Evolutionary conservation across 495 filamentous ascomycete genomes (phyloP).

Genomic region (Venustampulla echinocandica): DNA sequence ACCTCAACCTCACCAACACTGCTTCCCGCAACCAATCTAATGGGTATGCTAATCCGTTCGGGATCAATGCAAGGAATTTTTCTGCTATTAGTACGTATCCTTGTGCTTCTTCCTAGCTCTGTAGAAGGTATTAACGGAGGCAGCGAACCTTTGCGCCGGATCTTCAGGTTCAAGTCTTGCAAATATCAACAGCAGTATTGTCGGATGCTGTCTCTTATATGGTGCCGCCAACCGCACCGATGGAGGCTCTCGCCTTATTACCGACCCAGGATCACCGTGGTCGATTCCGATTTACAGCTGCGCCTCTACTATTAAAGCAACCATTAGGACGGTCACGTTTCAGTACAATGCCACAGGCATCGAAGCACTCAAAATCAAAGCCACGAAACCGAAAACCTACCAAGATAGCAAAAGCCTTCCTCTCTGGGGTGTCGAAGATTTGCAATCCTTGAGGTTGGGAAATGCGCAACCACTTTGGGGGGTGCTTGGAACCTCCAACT

Average conservation of each 20-base stretch:
- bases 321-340: slow-evolving; percentile 33
- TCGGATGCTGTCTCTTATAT: slow-evolving; percentile 29
- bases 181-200: slow-evolving; percentile 31
- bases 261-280: slow-evolving; percentile 29
- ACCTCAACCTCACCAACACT: background rate
- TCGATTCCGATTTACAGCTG: slow-evolving; percentile 31
- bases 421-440: slow-evolving; percentile 30
- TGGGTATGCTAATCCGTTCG: background rate
- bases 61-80: background rate
- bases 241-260: slow-evolving; percentile 19
- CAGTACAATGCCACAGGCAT: slow-evolving; percentile 24
- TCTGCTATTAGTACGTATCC: background rate
- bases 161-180: slow-evolving; percentile 23
- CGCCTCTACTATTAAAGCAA: slow-evolving; percentile 28
- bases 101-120: background rate
- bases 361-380: background rate
- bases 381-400: slow-evolving; percentile 21
- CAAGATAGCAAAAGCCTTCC: slow-evolving; percentile 12
- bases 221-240: slow-evolving; percentile 27
- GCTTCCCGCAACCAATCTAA: background rate
- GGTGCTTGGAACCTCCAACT: background rate
- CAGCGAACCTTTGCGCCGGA: background rate
- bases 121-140: background rate
- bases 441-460: background rate
- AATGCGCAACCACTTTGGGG: background rate